Evolutionary conservation across 306 rosid genomes (phyloP).

Genomic region (Cucurbita ficifolia): DNA sequence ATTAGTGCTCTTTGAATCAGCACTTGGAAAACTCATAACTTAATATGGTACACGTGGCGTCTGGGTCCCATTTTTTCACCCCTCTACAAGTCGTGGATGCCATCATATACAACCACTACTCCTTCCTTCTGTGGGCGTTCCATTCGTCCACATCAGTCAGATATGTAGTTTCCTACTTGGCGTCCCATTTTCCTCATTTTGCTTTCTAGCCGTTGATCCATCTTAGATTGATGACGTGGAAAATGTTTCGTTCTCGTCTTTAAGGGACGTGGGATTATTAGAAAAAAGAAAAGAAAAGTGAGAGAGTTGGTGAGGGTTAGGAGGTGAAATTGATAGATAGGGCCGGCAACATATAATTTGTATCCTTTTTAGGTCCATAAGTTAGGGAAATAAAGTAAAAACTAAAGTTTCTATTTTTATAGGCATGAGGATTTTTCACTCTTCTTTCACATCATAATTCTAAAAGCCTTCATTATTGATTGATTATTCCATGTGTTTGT

Average conservation of each 20-base stretch:
- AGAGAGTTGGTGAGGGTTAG: background rate
- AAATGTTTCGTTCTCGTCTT: no score
- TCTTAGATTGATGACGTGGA: background rate
- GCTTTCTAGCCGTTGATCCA: background rate
- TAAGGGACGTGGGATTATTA: no score
- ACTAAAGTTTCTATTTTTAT: background rate
- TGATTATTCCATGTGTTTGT: background rate
- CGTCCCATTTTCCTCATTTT: background rate
- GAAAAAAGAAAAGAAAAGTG: no score
- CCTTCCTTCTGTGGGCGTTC: background rate
- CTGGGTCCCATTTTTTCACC: background rate
- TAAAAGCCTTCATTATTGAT: background rate
- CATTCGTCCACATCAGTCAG: background rate
- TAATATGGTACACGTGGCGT: background rate
- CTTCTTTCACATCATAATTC: background rate
- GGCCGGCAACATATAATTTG: background rate
- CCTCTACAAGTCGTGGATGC: background rate
- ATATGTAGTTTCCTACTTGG: background rate
- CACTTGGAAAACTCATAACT: background rate
- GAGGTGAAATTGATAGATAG: background rate
- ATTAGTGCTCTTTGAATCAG: background rate
- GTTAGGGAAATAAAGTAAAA: background rate
- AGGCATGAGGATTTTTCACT: background rate
- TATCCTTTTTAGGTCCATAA: background rate
- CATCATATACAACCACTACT: slow-evolving; percentile 1